Conservation (phyloP, 139 green algal species). For the Chlorella sp. region DNA sequence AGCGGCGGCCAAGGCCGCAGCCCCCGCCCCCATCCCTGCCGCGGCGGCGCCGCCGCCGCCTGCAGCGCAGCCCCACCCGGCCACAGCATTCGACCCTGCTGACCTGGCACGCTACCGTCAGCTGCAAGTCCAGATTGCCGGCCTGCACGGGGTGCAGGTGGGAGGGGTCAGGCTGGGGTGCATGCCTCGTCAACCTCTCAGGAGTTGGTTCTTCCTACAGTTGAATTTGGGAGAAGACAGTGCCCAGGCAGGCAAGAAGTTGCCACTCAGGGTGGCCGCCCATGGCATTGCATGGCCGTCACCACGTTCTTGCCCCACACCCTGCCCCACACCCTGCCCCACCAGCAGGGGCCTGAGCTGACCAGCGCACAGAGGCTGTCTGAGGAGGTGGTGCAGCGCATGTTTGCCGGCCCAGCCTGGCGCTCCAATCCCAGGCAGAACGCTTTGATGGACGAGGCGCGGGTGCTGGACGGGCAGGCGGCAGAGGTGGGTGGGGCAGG, state of each 20-base stretch:
- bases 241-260: too few species aligned
- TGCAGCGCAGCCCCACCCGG: background rate
- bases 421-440: background rate
- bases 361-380: background rate
- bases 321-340: too few species aligned
- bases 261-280: too few species aligned
- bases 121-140: background rate
- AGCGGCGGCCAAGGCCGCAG: background rate
- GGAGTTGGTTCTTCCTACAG: too few species aligned
- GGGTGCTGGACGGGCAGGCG: constrained; percentile 6
- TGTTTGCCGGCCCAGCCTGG: constrained; percentile 17
- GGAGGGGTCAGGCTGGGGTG: too few species aligned
- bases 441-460: background rate
- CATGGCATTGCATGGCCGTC: too few species aligned
- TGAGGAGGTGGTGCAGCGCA: constrained; percentile 15
- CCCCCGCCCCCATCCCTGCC: too few species aligned
- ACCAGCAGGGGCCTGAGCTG: constrained; percentile 26
- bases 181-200: too few species aligned
- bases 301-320: too few species aligned
- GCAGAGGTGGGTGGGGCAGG: background rate
- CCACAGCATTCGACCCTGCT: background rate
- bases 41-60: background rate
- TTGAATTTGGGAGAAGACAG: too few species aligned
- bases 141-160: background rate
- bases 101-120: constrained; percentile 11